A percentile compares a stretch with the other conserved stretches of the same genome.
phyloP scores from a whole-genome alignment of 441 rosid species.

The Bocquillonia castaneifolia region DNA sequence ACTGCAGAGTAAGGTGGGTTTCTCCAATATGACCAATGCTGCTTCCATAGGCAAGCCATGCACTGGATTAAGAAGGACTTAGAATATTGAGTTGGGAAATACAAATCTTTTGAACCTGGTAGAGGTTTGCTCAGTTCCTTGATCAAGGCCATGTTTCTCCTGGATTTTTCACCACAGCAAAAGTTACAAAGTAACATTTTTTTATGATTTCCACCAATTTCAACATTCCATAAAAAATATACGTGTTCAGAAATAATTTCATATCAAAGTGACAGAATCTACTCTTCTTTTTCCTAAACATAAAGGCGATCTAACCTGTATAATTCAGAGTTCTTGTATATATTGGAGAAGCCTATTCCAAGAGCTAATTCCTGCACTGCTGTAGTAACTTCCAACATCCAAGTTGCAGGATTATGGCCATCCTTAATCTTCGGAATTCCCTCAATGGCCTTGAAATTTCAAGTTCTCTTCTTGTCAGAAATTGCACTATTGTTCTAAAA shows the following conservation, averaged over 20 bases:
- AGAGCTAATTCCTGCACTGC: constrained; percentile 45
- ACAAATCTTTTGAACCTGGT: constrained; percentile 43
- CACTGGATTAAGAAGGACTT: constrained; percentile 42
- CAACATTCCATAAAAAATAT: no score
- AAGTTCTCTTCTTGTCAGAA: not conserved
- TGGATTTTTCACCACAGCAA: constrained; percentile 19
- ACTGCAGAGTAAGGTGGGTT: constrained; percentile 52
- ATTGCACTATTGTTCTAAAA: not conserved
- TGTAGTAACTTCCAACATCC: constrained; percentile 63
- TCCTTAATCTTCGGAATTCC: constrained; percentile 52
- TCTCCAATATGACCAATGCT: constrained; percentile 53
- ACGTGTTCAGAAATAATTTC: no score
- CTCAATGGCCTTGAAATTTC: constrained; percentile 34
- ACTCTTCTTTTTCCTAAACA: not conserved
- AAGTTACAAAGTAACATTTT: no score
- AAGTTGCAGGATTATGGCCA: constrained; percentile 66
- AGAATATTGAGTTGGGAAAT: constrained; percentile 45
- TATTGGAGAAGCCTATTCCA: constrained; percentile 37
- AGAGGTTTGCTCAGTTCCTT: constrained; percentile 39
- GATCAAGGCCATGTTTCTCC: constrained; percentile 57
- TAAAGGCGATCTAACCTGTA: constrained; percentile 29
- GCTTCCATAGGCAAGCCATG: constrained; percentile 61
- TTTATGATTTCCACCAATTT: no score
- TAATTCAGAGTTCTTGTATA: constrained; percentile 49
- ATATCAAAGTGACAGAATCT: not conserved